phyloP scores from a whole-genome alignment of 2,329 filamentous ascomycete species.

The Penicillium sp. region DNA sequence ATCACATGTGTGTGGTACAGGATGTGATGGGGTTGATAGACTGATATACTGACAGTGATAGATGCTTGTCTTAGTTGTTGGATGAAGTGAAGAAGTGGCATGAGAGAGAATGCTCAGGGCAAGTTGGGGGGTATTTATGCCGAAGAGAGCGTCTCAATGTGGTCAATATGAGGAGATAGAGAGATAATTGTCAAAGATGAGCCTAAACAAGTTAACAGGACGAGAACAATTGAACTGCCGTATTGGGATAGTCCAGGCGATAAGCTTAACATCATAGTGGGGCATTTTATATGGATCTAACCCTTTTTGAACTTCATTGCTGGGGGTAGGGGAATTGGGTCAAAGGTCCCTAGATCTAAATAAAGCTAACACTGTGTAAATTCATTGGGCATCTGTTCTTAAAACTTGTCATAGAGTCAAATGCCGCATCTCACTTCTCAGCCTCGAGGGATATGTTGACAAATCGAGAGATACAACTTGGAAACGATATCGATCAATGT shows the following conservation, averaged over 20 bases:
- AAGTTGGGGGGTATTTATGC: not conserved
- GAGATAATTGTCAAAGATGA: not conserved
- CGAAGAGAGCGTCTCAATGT: not conserved
- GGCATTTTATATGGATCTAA: not conserved
- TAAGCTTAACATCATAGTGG: slow-evolving; percentile 3
- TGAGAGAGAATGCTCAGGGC: not conserved
- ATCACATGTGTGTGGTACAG: not conserved
- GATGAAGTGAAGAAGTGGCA: not conserved
- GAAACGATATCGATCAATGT: not conserved
- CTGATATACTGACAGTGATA: slow-evolving; percentile 1
- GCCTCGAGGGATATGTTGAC: not conserved
- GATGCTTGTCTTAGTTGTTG: not conserved
- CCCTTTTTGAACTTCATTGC: not conserved
- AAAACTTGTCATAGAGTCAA: not conserved
- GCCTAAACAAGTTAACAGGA: not conserved
- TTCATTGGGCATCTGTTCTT: not conserved
- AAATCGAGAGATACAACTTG: no score
- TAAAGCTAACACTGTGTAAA: not conserved
- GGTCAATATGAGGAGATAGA: not conserved
- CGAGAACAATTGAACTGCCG: not conserved
- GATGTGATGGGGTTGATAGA: not conserved
- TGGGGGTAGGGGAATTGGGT: not conserved
- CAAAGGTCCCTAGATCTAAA: not conserved
- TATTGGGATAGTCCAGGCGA: slow-evolving; percentile 11
- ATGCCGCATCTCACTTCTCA: not conserved